Evolutionary conservation across 2,329 filamentous ascomycete genomes (phyloP), one percentile per base, ranked within the genome.

Genomic region (Fusarium musae): DNA sequence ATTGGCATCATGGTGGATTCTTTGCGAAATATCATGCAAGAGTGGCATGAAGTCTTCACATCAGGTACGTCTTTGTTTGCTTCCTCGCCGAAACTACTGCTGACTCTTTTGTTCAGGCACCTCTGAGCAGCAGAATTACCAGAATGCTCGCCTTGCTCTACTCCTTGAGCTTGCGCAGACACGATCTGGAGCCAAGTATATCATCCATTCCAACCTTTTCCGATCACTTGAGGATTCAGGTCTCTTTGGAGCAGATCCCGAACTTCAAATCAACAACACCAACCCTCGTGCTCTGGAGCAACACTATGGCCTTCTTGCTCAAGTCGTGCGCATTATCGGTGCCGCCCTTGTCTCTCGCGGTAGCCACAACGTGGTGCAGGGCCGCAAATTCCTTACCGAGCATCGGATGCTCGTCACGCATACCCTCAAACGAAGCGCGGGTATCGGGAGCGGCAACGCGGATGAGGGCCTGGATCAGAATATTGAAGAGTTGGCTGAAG

Each of bases 161-260:
- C 88, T 99, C 32, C 87, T 97, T 30, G 92, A 95, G 73, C 89
- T 98, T 58, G 93, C 93, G 61, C 94, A 97, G 80, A 96, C 93
- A 3, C 91, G 93, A 64, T 85, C 88, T n/a, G 97, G 96, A 34
- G 95, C 96, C 52, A 92, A 92, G 65, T 91, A 94, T 72, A 90
- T 98, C n/a, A 87, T 98, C 46, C 95, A 97, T 78, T 93, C 94
- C 13, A 96, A 96, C 70, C 87, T 99, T 9, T 96, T 99, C 84
- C 89, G 92, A 49, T 89, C 93, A 0, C 85, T 98, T 34, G 92
- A 93, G 70, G 89, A 92, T 63, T 97, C 95, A 2, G 90, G 91
- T n/a, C 87, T 98, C 28, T 99, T 98, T 81, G 87, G 91, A 13
- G 93, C 93, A 17, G 96, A 99, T 80, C 96, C 96, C 2, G 96